Percentiles rank a stretch among this genome's conserved stretches.
phyloP scores from a whole-genome alignment of 2,329 filamentous ascomycete species.

The Colletotrichum australisinense region DNA sequence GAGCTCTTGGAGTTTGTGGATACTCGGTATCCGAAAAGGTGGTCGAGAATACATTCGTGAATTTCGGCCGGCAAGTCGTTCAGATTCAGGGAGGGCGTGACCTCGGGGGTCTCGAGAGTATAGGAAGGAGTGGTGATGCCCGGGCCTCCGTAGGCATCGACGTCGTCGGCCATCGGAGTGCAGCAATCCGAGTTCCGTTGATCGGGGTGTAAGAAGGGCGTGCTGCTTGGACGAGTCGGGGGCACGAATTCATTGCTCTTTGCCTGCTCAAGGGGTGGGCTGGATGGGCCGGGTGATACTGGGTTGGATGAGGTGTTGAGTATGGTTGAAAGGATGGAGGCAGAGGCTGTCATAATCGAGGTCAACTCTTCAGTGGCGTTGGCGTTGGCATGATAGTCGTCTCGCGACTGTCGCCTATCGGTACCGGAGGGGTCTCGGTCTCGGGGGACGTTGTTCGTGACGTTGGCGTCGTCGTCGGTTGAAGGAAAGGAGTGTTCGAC shows the following conservation, averaged over 20 bases:
- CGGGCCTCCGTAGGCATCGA: slow-evolving; percentile 41
- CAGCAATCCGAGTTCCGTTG: slow-evolving; percentile 56
- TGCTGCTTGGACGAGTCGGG: slow-evolving; percentile 68
- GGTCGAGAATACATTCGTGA: slow-evolving; percentile 77
- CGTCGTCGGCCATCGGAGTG: slow-evolving; percentile 43
- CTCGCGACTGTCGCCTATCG: slow-evolving; percentile 34
- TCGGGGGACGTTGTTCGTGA: slow-evolving; percentile 25
- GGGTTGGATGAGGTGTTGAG: slow-evolving; percentile 62
- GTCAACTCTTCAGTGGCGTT: slow-evolving; percentile 45
- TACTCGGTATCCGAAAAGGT: slow-evolving; percentile 76
- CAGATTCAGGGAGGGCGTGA: slow-evolving; percentile 45
- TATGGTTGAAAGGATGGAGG: slow-evolving; percentile 49
- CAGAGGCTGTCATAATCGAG: slow-evolving; percentile 50
- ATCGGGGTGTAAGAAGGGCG: slow-evolving; percentile 68
- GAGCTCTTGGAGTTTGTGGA: slow-evolving; percentile 69
- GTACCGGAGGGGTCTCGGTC: slow-evolving; percentile 27
- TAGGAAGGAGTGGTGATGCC: slow-evolving; percentile 40
- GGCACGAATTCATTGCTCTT: slow-evolving; percentile 60
- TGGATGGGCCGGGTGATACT: slow-evolving; percentile 65
- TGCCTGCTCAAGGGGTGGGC: slow-evolving; percentile 60
- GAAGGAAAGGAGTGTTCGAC: slow-evolving; percentile 27
- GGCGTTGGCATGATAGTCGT: slow-evolving; percentile 33
- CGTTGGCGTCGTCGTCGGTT: slow-evolving; percentile 32
- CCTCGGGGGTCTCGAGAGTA: slow-evolving; percentile 32
- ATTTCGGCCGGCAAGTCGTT: slow-evolving; percentile 74